Base-by-base conservation (phyloP, 2,329 filamentous ascomycete species). In the Xylariomycetidae sp. region DNA sequence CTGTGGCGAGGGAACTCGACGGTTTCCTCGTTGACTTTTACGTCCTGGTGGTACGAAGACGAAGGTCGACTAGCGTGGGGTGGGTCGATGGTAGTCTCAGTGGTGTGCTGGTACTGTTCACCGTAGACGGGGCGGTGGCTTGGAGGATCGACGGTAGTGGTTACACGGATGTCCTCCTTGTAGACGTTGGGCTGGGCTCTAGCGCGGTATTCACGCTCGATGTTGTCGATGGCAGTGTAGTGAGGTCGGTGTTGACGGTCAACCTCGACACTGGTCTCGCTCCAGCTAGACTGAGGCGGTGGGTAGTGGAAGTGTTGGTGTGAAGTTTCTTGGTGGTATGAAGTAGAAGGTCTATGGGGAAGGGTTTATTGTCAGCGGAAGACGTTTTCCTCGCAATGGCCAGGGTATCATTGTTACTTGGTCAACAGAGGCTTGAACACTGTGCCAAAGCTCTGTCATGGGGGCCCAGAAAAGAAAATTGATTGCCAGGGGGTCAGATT, bases 261-360 rank as follows among this genome's bases (percentile, higher is more conserved):
- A 57, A 80, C 68, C 64, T 86, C 77, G 62, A 85, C 65, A 59
- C 78, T 76, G 61, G 76, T 72, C 61, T 82, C 76, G 54, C 72
- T 67, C 68, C 77, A 80, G 53, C 50, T 54, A 23, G 20, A 23
- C n/a, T 23, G 20, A 23, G n/a, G 32, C 32, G 43, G 45, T 18
- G 50, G 41, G 38, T 51, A 44, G 29, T 48, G 45, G 38, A 45
- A 44, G 36, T 48, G 33, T 16, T 41, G 25, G 31, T 40, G 34
- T 9, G 36, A 41, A 33, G 40, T 37, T 30, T 49, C 49, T 26
- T 48, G 35, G 39, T 45, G 35, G 39, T 45, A 47, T 36, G 48
- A 42, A 45, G 44, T 45, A 11, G 46, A 56, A 53, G 63, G 64
- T 51, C 57, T 65, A 48, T 33, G 39, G 6, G 22, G 3, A 17